Percentiles rank a stretch among this genome's conserved stretches.
Conservation (phyloP, 1,284 basidiomycete genomes). For the Bjerkandera adusta region DNA sequence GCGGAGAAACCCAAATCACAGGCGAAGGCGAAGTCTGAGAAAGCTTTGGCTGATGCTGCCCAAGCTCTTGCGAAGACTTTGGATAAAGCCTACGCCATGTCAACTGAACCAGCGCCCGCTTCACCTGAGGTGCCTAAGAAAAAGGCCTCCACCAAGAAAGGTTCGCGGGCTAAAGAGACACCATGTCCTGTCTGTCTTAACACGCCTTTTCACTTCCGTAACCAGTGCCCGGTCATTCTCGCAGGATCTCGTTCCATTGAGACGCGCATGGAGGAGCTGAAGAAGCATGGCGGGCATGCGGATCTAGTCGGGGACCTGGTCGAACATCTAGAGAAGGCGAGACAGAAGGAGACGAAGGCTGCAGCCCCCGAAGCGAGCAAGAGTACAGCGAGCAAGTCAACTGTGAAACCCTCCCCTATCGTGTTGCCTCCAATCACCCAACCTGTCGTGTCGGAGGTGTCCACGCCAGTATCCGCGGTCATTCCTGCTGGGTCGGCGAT, state of each 20-base stretch:
- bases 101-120: not conserved
- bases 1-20: too few species aligned
- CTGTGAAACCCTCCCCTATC: not conserved
- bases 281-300: slow-evolving; percentile 10
- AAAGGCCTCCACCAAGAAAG: slow-evolving; percentile 4
- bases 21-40: slow-evolving; percentile 13
- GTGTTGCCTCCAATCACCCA: not conserved
- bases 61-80: too few species aligned
- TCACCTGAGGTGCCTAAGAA: not conserved
- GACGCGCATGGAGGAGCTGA: slow-evolving; percentile 20
- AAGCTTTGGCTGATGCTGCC: too few species aligned
- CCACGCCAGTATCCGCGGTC: slow-evolving; percentile 9
- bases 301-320: slow-evolving; percentile 19
- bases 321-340: slow-evolving; percentile 13
- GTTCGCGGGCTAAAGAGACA: not conserved
- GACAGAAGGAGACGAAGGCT: slow-evolving; percentile 1
- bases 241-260: slow-evolving; percentile 20
- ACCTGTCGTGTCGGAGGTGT: not conserved
- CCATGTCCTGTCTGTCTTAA: slow-evolving; percentile 22
- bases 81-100: too few species aligned
- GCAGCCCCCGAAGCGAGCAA: not conserved
- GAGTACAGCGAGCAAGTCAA: not conserved
- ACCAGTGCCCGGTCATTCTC: slow-evolving; percentile 21
- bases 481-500: slow-evolving; percentile 28
- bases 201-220: slow-evolving; percentile 18